phyloP scores from a whole-genome alignment of 306 rosid genomes.

The Quercus engelmannii region DNA sequence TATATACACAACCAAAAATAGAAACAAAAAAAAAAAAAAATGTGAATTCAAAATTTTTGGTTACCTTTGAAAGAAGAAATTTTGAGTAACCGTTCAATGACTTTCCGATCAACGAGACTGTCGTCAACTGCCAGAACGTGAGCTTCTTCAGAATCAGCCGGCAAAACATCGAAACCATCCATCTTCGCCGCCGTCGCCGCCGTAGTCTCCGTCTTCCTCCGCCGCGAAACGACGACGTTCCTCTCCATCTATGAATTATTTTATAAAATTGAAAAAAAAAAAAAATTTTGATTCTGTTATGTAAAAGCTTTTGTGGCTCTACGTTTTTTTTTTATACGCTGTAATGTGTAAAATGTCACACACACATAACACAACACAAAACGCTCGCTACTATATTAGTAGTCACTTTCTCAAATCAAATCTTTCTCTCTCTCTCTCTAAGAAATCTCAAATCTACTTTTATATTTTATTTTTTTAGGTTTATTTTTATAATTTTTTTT shows the following conservation, averaged over 20 bases:
- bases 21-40: not conserved
- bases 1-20: not conserved
- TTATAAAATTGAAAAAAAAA: not conserved
- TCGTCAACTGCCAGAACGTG: conserved; percentile 98
- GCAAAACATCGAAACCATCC: conserved; percentile 24
- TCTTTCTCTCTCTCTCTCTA: conserved; percentile 61
- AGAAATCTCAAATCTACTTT: conserved; percentile 42
- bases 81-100: conserved; percentile 79
- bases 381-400: not conserved
- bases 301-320: conserved; percentile 21
- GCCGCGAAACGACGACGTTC: conserved; percentile 46
- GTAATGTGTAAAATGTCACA: conserved; percentile 15
- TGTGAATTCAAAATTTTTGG: not conserved
- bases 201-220: conserved; percentile 32
- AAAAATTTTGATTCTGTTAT: not conserved
- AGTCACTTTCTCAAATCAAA: conserved; percentile 68
- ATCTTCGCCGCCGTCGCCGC: not conserved
- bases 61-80: conserved; percentile 78
- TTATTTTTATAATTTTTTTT: not conserved
- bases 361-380: too few relatives aligned
- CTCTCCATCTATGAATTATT: conserved; percentile 25
- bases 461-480: conserved; percentile 22
- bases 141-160: conserved; percentile 46
- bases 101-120: conserved; percentile 83
- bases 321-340: conserved; percentile 42